Conservation (phyloP, 1,284 basidiomycete species). For the Ustilago crameri region DNA sequence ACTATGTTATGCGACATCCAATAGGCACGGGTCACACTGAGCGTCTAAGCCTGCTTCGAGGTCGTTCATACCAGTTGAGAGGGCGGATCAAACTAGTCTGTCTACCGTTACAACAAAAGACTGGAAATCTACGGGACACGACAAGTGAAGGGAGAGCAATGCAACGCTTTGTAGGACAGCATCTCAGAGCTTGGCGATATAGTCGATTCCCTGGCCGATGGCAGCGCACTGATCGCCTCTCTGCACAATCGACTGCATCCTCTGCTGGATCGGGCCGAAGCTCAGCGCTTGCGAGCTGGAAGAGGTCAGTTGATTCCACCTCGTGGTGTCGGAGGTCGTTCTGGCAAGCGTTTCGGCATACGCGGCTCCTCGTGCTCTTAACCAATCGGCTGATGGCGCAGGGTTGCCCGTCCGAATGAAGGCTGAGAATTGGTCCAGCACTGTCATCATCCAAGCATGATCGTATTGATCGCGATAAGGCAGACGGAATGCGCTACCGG, state of each 20-base stretch:
- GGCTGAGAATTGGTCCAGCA: slow-evolving; percentile 41
- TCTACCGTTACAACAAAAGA: too few species aligned
- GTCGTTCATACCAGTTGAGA: too few species aligned
- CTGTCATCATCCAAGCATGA: slow-evolving; percentile 29
- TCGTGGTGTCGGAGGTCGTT: slow-evolving; percentile 9
- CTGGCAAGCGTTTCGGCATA: slow-evolving; percentile 29
- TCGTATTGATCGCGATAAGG: slow-evolving; percentile 38
- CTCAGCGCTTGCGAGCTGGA: slow-evolving; percentile 19
- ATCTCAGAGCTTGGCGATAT: slow-evolving; percentile 31
- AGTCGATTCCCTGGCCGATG: slow-evolving; percentile 33
- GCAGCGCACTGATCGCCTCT: slow-evolving; percentile 43
- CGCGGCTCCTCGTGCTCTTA: slow-evolving; percentile 25
- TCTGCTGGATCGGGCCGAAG: slow-evolving; percentile 40
- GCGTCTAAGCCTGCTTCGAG: too few species aligned
- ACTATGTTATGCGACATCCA: too few species aligned
- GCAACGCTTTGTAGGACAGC: too few species aligned
- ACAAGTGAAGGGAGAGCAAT: too few species aligned
- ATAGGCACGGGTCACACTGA: too few species aligned
- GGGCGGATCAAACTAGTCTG: too few species aligned
- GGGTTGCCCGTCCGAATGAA: slow-evolving; percentile 43
- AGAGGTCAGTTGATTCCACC: slow-evolving; percentile 26
- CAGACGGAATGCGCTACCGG: slow-evolving; percentile 27
- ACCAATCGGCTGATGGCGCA: slow-evolving; percentile 16
- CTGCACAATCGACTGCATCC: slow-evolving; percentile 30
- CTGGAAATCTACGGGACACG: too few species aligned